Evolutionary conservation across 805 yeast species (phyloP).

Genomic region (Saccharomycopsis malanga): DNA sequence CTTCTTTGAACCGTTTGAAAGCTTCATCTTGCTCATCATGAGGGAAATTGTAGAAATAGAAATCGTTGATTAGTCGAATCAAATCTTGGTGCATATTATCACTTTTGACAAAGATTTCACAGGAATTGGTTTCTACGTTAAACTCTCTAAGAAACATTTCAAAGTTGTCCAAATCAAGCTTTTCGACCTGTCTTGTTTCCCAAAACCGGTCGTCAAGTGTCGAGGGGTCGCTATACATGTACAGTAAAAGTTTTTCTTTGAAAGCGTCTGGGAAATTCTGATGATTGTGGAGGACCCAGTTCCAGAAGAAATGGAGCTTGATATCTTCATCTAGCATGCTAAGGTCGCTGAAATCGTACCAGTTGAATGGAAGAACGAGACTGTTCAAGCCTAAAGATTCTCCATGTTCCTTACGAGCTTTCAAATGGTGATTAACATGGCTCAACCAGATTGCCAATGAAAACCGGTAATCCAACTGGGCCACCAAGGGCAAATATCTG

Average conservation of each 20-base stretch:
- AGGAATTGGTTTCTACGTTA: background rate
- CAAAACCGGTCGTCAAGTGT: background rate
- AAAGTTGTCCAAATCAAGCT: background rate
- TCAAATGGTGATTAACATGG: background rate
- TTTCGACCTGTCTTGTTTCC: background rate
- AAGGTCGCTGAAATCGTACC: slow-evolving; percentile 19
- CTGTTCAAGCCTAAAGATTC: background rate
- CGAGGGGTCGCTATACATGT: background rate
- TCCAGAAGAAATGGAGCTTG: background rate
- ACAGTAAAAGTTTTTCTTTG: background rate
- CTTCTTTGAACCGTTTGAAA: background rate
- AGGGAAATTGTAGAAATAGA: background rate
- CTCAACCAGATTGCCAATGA: background rate
- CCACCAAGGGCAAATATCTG: background rate
- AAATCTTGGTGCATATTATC: background rate
- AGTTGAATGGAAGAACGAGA: slow-evolving; percentile 15
- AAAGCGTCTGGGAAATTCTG: background rate
- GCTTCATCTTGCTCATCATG: too few relatives aligned
- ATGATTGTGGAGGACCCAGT: background rate
- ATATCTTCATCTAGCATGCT: slow-evolving; percentile 12
- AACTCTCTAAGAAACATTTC: background rate
- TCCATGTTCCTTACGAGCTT: background rate
- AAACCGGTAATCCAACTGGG: background rate
- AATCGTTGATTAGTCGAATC: background rate
- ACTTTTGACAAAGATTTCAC: background rate